Base-by-base conservation (phyloP, 2,329 filamentous ascomycete genomes). In the Ophiocordyceps robertsii region DNA sequence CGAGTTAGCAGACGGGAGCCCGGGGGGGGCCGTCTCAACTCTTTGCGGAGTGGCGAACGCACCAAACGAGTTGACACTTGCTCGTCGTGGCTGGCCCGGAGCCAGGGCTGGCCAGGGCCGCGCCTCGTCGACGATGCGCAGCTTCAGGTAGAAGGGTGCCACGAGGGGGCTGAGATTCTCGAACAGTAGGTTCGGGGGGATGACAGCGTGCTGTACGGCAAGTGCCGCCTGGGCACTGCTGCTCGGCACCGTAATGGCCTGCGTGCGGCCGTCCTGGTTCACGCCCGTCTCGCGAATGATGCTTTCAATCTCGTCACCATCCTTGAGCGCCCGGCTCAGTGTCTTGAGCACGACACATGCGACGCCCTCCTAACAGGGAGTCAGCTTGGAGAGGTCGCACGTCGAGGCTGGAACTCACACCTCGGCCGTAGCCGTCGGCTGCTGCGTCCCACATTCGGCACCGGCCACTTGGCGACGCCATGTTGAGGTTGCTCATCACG, bases 401-500 rank as follows among this genome's bases (percentile, higher is more conserved):
- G 59, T 1, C 60, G 3, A 14, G 14, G 30, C 14, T 31, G 3
- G 14, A 31, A 14, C 30, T 31, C 14, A 31, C 11, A 6, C n/a
- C 31, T 13, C n/a, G 6, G 13, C 7, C 67, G 49, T 73, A 76
- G 1, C 72, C 73, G 43, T 66, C 59, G 3, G 65, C 70, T 16
- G 50, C 51, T 3, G 49, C 48, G 46, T 69, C 70, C 50, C 59
- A 69, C 36, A 43, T 48, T 14, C 40, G 40, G 16, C 32, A 43
- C 13, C 43, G 40, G 9, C 47, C 46, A 8, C 33, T 31, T 0
- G 37, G 47, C 27, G 38, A 47, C 35, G 41, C 40, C 44, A 51
- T 45, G 11, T 43, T 36, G 7, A 48, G 33, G 1, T 44, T 46
- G 5, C 24, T 42, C 19, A 19, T 19, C 19, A 19, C 19, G 19